These are phyloP conservation scores for Psidium guajava DNA, from an alignment of 345 rosid species.

Conservation along the genomic window DNA sequence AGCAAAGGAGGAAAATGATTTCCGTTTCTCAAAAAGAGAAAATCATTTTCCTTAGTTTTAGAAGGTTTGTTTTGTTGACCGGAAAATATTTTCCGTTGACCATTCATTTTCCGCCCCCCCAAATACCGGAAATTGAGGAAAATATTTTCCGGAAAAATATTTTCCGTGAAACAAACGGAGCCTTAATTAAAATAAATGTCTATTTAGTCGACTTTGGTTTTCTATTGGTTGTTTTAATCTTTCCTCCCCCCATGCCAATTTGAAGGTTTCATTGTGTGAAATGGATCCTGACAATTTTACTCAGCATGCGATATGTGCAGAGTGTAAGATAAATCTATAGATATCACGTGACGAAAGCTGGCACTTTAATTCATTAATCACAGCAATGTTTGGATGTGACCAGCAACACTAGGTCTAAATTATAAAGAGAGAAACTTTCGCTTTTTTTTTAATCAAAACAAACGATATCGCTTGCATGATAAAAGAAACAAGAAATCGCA, in stretches of 20 bases:
- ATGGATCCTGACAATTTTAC: background rate
- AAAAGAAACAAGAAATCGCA: background rate
- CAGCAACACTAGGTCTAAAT: background rate
- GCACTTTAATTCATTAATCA: background rate
- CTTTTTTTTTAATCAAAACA: background rate
- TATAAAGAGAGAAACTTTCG: background rate
- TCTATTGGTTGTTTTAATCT: background rate
- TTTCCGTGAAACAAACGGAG: too few relatives aligned
- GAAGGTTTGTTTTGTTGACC: too few relatives aligned
- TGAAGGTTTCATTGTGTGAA: background rate
- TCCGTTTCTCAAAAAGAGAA: too few relatives aligned
- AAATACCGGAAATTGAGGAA: too few relatives aligned
- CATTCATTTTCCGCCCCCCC: too few relatives aligned
- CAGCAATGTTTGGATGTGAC: background rate
- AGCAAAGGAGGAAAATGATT: too few relatives aligned
- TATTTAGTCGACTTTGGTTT: background rate
- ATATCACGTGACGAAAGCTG: background rate
- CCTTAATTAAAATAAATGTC: background rate
- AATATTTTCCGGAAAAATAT: too few relatives aligned
- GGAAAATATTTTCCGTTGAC: too few relatives aligned
- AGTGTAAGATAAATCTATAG: background rate
- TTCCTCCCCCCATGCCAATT: background rate
- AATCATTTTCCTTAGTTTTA: too few relatives aligned
- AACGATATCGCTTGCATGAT: background rate
- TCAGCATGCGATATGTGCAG: rapidly evolving